Base-by-base conservation (phyloP, 2,329 filamentous ascomycete species). In the Cercospora beticola region DNA sequence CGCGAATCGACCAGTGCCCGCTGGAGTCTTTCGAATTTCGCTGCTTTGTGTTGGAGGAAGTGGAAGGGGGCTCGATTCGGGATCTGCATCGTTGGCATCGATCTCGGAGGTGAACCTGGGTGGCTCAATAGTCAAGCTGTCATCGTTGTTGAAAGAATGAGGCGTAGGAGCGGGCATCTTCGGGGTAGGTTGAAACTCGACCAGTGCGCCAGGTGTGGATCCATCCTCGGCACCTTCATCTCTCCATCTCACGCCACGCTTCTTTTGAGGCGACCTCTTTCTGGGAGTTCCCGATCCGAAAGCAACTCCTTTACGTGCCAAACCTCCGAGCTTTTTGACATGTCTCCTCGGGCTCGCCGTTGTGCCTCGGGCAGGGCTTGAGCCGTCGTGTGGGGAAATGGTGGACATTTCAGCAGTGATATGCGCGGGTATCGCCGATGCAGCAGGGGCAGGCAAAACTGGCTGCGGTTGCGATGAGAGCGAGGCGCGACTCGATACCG, bases 151-250 rank as follows among this genome's bases (percentile, higher is more conserved):
- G 40, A 62, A n/a, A 12, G 59, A 23, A 5, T 18, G 49, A 43
- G 89, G 86, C 18, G 67, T 6, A 88, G 87, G 0, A 87, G 86
- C 2, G 84, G 83, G 16, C 76, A 90, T 91, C 78, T 93, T 87
- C 0, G 95, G 94, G 2, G 94, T 97, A 81, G 93, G 92, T 76
- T 94, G 92, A 77, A 94, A 97, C 78, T 98, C 95, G 10, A 92
- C 93, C 66, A 98, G 83, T 0, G 74, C 65, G 56, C 90, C 89
- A 23, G 93, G 94, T 63, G 94, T 89, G 76, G 96, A 66, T 31
- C 90, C 89, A 26, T 93, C 94, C 62, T 94, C 89, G 76, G 96
- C 91, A 2, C 90, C 92, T 75, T 98, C 95, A 75, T 97, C 93
- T 68, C 92, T 89, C 95, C 95, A 99, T 72, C 94, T 88, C 5